phyloP scores from a whole-genome alignment of 2,329 filamentous ascomycete genomes.

The Cladosporium sp. region DNA sequence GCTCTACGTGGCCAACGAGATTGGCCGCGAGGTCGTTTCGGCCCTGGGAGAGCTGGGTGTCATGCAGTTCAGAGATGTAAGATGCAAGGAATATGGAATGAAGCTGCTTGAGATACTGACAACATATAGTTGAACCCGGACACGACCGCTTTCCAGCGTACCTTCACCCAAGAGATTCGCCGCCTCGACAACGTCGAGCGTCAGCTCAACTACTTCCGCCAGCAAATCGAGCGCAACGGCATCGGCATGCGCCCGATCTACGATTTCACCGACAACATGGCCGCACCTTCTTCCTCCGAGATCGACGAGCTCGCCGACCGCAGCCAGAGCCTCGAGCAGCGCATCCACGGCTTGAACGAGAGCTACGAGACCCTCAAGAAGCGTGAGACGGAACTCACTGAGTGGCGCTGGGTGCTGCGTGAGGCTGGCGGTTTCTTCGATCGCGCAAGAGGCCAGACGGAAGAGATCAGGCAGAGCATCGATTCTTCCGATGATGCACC shows the following conservation, averaged over 20 bases:
- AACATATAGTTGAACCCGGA: constrained; percentile 75
- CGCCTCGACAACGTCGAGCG: constrained; percentile 96
- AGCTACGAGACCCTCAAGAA: constrained; percentile 99
- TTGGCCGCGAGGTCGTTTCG: constrained; percentile 94
- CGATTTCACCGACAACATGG: constrained; percentile 76
- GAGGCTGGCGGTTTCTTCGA: constrained; percentile 98
- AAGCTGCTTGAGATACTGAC: constrained; percentile 18
- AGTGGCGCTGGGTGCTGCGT: constrained; percentile 96
- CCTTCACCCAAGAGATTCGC: constrained; percentile 95
- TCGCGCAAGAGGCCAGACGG: constrained; percentile 88
- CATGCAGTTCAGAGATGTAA: constrained; percentile 95
- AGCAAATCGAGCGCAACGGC: constrained; percentile 89
- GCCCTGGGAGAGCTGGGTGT: constrained; percentile 92
- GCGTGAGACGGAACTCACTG: constrained; percentile 90
- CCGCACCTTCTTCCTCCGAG: constrained; percentile 83
- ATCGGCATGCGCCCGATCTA: constrained; percentile 86
- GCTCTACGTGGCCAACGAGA: constrained; percentile 98
- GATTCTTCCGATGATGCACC: constrained; percentile 87
- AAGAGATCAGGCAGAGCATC: constrained; percentile 88
- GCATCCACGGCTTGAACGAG: constrained; percentile 86
- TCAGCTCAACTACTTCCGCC: constrained; percentile 91
- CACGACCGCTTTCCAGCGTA: constrained; percentile 89
- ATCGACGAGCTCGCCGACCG: constrained; percentile 94
- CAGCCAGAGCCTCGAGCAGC: constrained; percentile 85
- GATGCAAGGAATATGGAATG: constrained; percentile 27